Percentiles rank a stretch among this genome's conserved stretches.
Evolutionary conservation across 1,139 yeast genomes (phyloP).

Genomic region (Pichia terricola): DNA sequence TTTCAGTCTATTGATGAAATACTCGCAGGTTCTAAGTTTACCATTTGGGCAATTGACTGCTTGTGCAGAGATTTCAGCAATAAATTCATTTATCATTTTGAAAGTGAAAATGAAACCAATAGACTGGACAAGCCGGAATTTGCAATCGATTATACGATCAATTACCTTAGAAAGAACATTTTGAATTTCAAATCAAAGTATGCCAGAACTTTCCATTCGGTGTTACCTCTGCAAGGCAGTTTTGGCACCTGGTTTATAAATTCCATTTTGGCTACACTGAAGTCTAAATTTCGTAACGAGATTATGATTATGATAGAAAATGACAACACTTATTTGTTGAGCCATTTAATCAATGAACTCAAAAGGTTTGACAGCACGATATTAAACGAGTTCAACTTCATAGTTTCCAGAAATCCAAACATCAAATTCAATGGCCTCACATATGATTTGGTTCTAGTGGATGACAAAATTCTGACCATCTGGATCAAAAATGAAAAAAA

Average conservation of each 20-base stretch:
- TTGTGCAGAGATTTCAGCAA: constrained; percentile 32
- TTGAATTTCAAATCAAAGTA: constrained; percentile 27
- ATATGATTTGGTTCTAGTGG: constrained; percentile 40
- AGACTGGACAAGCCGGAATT: constrained; percentile 72
- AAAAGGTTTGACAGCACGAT: constrained; percentile 50
- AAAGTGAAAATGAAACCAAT: constrained; percentile 50
- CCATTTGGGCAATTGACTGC: constrained; percentile 16
- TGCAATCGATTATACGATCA: constrained; percentile 50
- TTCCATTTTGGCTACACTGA: constrained; percentile 41
- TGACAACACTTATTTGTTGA: constrained; percentile 37
- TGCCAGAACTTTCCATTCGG: constrained; percentile 10
- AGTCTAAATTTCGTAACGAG: constrained; percentile 34
- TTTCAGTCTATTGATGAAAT: too few species aligned
- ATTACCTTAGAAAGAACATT: constrained; percentile 39
- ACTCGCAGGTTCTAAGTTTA: not conserved
- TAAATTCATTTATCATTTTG: constrained; percentile 72
- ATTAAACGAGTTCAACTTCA: constrained; percentile 42
- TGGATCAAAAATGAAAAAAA: constrained; percentile 64
- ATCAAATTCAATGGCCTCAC: constrained; percentile 47
- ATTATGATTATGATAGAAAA: constrained; percentile 14
- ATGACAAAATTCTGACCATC: constrained; percentile 34
- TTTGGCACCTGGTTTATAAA: constrained; percentile 41
- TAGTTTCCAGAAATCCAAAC: constrained; percentile 4
- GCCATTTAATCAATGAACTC: constrained; percentile 54
- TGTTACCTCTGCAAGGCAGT: constrained; percentile 27